Conservation (phyloP, 371 early-diverging fungal species). For the Rhizopus microsporus region DNA sequence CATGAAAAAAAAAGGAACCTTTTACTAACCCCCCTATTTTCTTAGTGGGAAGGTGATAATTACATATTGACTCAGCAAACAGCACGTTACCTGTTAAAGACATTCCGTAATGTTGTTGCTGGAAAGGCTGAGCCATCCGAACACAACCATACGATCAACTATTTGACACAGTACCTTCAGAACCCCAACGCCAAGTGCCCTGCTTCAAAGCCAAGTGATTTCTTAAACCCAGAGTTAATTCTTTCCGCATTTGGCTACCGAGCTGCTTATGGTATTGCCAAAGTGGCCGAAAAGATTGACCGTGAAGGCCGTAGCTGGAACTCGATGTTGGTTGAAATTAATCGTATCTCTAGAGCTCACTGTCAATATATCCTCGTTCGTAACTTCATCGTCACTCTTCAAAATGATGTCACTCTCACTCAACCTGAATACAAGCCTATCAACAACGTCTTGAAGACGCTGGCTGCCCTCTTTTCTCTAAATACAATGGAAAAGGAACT, state of each 20-base stretch:
- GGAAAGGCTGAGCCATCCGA: constrained; percentile 53
- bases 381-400: constrained; percentile 57
- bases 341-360: constrained; percentile 66
- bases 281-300: constrained; percentile 59
- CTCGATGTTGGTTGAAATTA: constrained; percentile 67
- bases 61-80: constrained; percentile 77
- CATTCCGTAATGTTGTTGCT: constrained; percentile 50
- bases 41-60: constrained; percentile 76
- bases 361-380: constrained; percentile 64
- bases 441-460: constrained; percentile 28
- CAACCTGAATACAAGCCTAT: constrained; percentile 37
- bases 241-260: constrained; percentile 70
- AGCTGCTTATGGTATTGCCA: constrained; percentile 59
- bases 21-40: background rate
- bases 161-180: constrained; percentile 50
- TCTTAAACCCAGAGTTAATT: constrained; percentile 61
- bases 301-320: constrained; percentile 63
- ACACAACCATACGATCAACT: constrained; percentile 53
- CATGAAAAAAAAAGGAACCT: background rate
- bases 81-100: constrained; percentile 67
- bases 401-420: constrained; percentile 33
- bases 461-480: constrained; percentile 60
- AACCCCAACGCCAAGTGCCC: constrained; percentile 58
- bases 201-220: constrained; percentile 47
- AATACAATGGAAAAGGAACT: constrained; percentile 68